phyloP scores from a whole-genome alignment of 805 yeast genomes.

The Teunomyces tritomae region DNA sequence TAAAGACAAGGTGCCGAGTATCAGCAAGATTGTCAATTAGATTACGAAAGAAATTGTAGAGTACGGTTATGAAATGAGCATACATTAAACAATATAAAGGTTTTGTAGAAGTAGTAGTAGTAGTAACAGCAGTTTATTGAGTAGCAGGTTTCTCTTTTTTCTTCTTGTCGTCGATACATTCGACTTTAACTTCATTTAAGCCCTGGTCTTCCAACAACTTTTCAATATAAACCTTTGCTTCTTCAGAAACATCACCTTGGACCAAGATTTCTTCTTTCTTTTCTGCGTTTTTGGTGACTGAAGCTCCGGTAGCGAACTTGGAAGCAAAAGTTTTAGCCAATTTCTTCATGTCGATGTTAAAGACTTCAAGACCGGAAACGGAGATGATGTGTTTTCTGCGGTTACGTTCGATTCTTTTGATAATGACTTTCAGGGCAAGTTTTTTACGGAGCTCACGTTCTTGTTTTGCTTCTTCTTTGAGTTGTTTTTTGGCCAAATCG shows the following conservation, averaged over 20 bases:
- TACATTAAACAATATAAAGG: not conserved
- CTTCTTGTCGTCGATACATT: slow-evolving; percentile 78
- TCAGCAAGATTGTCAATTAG: slow-evolving; percentile 5
- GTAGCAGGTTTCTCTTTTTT: slow-evolving; percentile 43
- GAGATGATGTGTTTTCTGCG: slow-evolving; percentile 86
- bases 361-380: slow-evolving; percentile 82
- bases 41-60: not conserved
- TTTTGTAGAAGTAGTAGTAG: no score
- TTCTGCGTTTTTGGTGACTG: slow-evolving; percentile 85
- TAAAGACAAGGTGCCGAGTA: slow-evolving; percentile 12
- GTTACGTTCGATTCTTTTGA: slow-evolving; percentile 87
- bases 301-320: slow-evolving; percentile 94
- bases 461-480: slow-evolving; percentile 79
- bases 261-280: slow-evolving; percentile 89
- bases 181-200: slow-evolving; percentile 81
- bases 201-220: slow-evolving; percentile 78
- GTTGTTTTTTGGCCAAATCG: slow-evolving; percentile 80
- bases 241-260: slow-evolving; percentile 95
- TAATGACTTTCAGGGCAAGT: slow-evolving; percentile 73
- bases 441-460: slow-evolving; percentile 80
- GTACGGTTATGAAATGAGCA: not conserved
- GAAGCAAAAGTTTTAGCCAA: slow-evolving; percentile 89
- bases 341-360: slow-evolving; percentile 86
- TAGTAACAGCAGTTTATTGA: no score
- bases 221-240: slow-evolving; percentile 73